Conservation (phyloP, 495 filamentous ascomycete genomes). For the Neurospora africana region DNA sequence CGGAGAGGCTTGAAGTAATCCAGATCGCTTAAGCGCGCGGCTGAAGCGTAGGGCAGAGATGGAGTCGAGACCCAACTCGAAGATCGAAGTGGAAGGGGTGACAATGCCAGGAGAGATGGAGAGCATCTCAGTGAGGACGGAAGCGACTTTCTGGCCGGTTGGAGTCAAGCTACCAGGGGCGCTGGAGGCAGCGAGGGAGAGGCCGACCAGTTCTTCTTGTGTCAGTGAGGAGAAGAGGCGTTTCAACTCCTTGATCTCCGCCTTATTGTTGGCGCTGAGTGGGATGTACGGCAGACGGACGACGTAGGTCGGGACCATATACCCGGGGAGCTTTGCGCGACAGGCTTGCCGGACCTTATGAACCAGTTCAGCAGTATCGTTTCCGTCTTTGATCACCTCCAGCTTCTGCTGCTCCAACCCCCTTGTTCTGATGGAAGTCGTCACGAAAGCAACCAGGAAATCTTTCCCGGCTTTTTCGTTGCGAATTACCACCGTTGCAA, state of each 20-base stretch:
- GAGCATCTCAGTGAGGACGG: constrained; percentile 42
- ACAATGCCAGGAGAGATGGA: constrained; percentile 34
- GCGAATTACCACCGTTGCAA: constrained; percentile 52
- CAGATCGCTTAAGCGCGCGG: constrained; percentile 37
- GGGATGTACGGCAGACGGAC: constrained; percentile 53
- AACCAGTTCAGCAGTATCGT: constrained; percentile 13
- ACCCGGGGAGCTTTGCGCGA: constrained; percentile 48
- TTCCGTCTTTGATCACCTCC: constrained; percentile 17
- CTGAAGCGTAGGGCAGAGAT: constrained; percentile 63
- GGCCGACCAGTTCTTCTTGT: constrained; percentile 41
- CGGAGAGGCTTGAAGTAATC: constrained; percentile 46
- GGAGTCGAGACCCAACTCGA: constrained; percentile 74
- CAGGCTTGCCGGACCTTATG: constrained; percentile 41
- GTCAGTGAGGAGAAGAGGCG: constrained; percentile 47
- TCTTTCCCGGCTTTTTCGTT: constrained; percentile 53
- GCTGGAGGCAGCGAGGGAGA: background rate
- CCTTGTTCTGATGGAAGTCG: constrained; percentile 10
- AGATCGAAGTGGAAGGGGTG: constrained; percentile 51
- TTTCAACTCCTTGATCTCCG: constrained; percentile 51
- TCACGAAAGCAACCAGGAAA: constrained; percentile 61
- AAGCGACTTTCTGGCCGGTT: constrained; percentile 36
- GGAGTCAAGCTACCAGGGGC: constrained; percentile 16
- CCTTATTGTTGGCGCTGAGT: constrained; percentile 61
- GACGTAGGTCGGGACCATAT: constrained; percentile 72
- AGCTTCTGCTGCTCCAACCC: constrained; percentile 7